Evolutionary conservation across 306 rosid genomes (phyloP), one percentile per base, ranked within the genome.

Genomic region (Parietaria judaica): DNA sequence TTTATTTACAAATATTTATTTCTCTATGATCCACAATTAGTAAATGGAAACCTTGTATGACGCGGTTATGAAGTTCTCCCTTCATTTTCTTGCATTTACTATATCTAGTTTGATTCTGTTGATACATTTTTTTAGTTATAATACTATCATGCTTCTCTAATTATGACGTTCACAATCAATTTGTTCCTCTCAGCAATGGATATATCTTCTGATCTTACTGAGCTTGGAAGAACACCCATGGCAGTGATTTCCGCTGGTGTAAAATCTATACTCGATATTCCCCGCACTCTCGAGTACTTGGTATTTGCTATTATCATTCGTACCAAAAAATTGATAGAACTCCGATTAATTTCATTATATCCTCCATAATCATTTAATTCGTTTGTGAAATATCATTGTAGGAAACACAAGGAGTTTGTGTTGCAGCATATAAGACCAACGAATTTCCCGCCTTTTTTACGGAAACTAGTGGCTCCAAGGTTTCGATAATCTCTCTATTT

Each of bases 371-470:
- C 53, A 31, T 31, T 63, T 58, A 58, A 64, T 41, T 43, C 9
- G 11, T 54, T 71, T 4, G 56, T 46, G 51, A 61, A 36, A 58
- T 63, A 56, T 64, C 15, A 62, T 46, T 58, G 47, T 41, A 90
- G 97, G 98, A 91, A 82, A 91, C 98, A 7, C 92, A 81, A 31
- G 96, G 98, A 64, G 92, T 91, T 60, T 87, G 89, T 72, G 89
- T 83, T 57, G 98, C 92, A 63, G 85, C 87, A 57, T 87, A 83
- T 79, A 76, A 76, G 70, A 87, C 96, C 34, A 70, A 83, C 8
- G 98, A 91, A 68, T 91, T 91, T 78, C 98, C 96, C 55, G 96
- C 98, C 56, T 91, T 91, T 82, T 91, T 87, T 62, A 78, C 89
- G 0, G 89, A 86, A 78, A 75, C 92, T 51, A 91, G 98, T 66